A percentile compares a stretch with the other conserved stretches of the same genome.
phyloP scores from a whole-genome alignment of 768 basidiomycete genomes.

The Leucocoprinus leucothites region DNA sequence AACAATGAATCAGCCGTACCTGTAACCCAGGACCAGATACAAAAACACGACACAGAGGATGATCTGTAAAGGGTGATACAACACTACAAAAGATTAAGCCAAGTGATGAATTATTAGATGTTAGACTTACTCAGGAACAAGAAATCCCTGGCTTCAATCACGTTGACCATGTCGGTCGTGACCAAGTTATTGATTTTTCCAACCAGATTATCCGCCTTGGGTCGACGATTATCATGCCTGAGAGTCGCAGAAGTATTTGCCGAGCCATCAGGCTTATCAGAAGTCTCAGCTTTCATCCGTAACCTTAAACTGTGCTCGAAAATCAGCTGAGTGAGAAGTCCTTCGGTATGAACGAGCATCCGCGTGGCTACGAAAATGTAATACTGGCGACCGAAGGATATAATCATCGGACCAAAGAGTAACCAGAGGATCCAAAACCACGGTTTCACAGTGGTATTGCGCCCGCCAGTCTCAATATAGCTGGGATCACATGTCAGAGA shows the following conservation, averaged over 20 bases:
- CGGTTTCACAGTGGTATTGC: slow-evolving; percentile 11
- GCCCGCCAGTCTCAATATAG: slow-evolving; percentile 20
- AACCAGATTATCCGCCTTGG: slow-evolving; percentile 39
- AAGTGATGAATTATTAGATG: neutral
- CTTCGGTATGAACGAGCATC: slow-evolving; percentile 44
- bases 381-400: slow-evolving; percentile 24
- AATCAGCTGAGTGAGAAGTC: slow-evolving; percentile 35
- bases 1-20: slow-evolving; percentile 22
- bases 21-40: slow-evolving; percentile 44
- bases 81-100: slow-evolving; percentile 13
- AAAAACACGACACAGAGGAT: slow-evolving; percentile 39
- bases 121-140: slow-evolving; percentile 10
- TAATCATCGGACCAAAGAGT: slow-evolving; percentile 7
- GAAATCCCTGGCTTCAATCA: slow-evolving; percentile 23
- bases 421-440: slow-evolving; percentile 18
- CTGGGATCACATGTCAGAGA: slow-evolving; percentile 10
- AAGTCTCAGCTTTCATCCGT: slow-evolving; percentile 47
- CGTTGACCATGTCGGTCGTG: slow-evolving; percentile 49
- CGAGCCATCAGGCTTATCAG: neutral
- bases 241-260: neutral
- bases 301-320: slow-evolving; percentile 51
- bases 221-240: neutral
- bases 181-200: slow-evolving; percentile 75
- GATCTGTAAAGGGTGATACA: slow-evolving; percentile 41
- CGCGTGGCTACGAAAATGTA: slow-evolving; percentile 42